A percentile compares a stretch with the other conserved stretches of the same genome.
These are phyloP conservation scores for Suhomyces emberorum DNA, from an alignment of 805 yeast species.

Conservation along the genomic window DNA sequence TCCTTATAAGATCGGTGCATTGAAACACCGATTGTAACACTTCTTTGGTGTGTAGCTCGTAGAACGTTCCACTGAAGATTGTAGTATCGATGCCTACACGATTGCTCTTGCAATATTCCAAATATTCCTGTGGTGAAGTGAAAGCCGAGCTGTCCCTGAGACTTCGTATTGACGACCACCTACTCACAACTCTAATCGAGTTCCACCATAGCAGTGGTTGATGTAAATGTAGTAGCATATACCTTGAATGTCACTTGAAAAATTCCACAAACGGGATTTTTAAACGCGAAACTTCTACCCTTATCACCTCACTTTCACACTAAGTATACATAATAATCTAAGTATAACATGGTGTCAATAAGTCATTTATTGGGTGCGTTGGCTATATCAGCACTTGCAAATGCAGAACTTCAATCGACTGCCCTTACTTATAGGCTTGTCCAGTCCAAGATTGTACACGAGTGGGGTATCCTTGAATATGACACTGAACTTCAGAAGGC, in stretches of 20 bases:
- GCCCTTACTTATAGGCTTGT: neutral
- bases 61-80: conserved; percentile 53
- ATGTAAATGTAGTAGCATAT: no score
- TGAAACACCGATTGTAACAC: conserved; percentile 37
- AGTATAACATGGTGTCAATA: neutral
- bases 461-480: conserved; percentile 15
- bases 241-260: no score
- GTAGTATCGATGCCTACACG: conserved; percentile 29
- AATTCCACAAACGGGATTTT: no score
- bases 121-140: conserved; percentile 29
- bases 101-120: conserved; percentile 24
- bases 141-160: no score
- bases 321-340: no score
- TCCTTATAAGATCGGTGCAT: conserved; percentile 36
- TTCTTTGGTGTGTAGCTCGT: conserved; percentile 45
- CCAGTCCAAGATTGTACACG: conserved; percentile 1
- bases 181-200: no score
- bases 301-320: no score
- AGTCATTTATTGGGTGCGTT: neutral
- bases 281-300: no score
- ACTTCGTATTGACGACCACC: no score
- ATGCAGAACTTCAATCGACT: neutral
- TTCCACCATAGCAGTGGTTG: no score
- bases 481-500: conserved; percentile 8
- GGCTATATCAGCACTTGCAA: neutral